Percentiles rank a stretch among this genome's conserved stretches.
Conservation (phyloP, 148 eudicot species). For the Simmondsia chinensis region DNA sequence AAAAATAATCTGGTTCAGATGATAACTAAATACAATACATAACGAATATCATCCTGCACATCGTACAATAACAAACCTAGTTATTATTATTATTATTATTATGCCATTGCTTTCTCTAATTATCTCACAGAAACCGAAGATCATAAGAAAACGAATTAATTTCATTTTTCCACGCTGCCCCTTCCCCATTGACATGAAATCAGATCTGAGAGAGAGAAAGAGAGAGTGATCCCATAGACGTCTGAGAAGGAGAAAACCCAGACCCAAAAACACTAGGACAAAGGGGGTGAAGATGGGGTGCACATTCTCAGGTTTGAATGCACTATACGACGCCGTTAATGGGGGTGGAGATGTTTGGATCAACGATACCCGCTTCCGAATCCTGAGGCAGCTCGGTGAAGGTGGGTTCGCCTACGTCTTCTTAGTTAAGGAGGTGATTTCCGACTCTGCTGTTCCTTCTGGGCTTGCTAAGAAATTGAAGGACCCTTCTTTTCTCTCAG, state of each 20-base stretch:
- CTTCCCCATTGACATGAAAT: too few relatives aligned
- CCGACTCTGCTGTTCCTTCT: conserved; percentile 41
- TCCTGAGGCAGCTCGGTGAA: conserved; percentile 82
- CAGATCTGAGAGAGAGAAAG: too few relatives aligned
- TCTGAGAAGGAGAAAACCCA: not conserved
- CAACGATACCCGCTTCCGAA: conserved; percentile 77
- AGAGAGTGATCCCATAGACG: conserved; percentile 7
- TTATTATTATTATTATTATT: too few relatives aligned
- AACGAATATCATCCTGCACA: too few relatives aligned
- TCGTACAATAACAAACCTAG: too few relatives aligned
- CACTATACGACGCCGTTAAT: conserved; percentile 77
- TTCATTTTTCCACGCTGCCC: too few relatives aligned
- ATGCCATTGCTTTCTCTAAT: too few relatives aligned
- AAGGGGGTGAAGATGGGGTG: conserved; percentile 57
- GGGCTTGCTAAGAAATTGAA: conserved; percentile 62
- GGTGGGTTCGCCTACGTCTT: conserved; percentile 90
- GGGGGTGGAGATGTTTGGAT: conserved; percentile 97
- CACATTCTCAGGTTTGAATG: conserved; percentile 87
- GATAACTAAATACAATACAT: too few relatives aligned
- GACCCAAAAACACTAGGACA: not conserved
- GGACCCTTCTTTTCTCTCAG: conserved; percentile 77
- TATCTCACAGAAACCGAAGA: too few relatives aligned
- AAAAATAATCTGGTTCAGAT: too few relatives aligned
- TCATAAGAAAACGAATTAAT: too few relatives aligned
- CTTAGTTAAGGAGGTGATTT: conserved; percentile 76